Base-by-base conservation (phyloP, 257 asterid genomes). In the Vinca minor region DNA sequence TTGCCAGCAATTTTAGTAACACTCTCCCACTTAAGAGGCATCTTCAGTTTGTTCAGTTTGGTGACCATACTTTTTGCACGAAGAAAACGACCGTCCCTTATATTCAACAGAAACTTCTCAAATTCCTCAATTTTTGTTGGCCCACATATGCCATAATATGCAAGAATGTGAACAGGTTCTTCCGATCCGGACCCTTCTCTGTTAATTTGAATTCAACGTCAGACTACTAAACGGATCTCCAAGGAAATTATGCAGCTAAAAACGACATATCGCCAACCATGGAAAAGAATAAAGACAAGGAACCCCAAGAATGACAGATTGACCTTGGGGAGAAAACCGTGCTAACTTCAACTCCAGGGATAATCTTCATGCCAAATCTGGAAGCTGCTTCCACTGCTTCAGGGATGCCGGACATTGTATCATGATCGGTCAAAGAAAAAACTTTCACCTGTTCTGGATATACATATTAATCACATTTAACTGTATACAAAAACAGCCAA, bases 121-220 rank as follows among this genome's bases (percentile, higher is more conserved):
- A 93, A 53, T 45, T 64, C 81, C 31, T 78, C 85, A 8, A 76
- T 56, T 65, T 79, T 84, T 69, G 83, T 68, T 9, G 99, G 97
- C 61, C 99, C 97, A 25, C 89, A 87, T 67, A 89, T 80, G 76
- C 99, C 87, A 83, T 89, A 93, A 67, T 93, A 93, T 39, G 96
- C 99, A n/a, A 93, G 97, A 75, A 93, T 83, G 84, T 93, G 97
- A 60, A 93, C 99, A 3, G 94, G 97, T 78, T 93, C 97, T 81
- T 87, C 88, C 25, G 66, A 58, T 35, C 87, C 87, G 1, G 85
- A 75, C 60, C 76, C 87, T 71, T 82, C 92, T 69, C 95, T 89
- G 85, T 64, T 62, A 59, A 46, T 63, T 49, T 59, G 39, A 48
- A 32, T 41, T 14, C 67, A 44, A 62, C 56, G 15, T 32, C 12